A percentile compares a stretch with the other conserved stretches of the same genome.
phyloP scores from a whole-genome alignment of 2,329 filamentous ascomycete species.

The Hypoxylon sp. region DNA sequence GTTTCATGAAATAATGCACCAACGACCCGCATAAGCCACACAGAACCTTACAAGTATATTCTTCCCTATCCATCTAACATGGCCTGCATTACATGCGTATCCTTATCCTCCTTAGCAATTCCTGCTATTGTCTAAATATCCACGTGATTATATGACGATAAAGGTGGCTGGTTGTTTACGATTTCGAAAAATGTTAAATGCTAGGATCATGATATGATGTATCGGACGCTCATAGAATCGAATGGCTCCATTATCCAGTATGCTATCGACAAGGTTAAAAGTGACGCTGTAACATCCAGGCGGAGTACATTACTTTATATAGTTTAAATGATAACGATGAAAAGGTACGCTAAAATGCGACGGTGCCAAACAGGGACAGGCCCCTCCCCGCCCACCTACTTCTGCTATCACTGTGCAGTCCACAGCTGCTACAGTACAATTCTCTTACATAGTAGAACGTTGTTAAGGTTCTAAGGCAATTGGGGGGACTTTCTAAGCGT shows the following conservation, averaged over 20 bases:
- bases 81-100: not conserved
- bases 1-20: constrained; percentile 43
- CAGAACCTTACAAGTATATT: constrained; percentile 11
- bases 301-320: constrained; percentile 33
- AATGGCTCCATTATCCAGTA: constrained; percentile 21
- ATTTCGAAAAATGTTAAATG: constrained; percentile 24
- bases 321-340: constrained; percentile 38
- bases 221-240: constrained; percentile 9
- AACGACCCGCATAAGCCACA: constrained; percentile 23
- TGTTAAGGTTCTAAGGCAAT: constrained; percentile 6
- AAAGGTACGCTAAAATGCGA: constrained; percentile 34
- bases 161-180: constrained; percentile 15
- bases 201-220: constrained; percentile 25
- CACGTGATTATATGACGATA: constrained; percentile 14
- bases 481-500: not conserved
- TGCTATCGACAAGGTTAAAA: constrained; percentile 38
- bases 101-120: constrained; percentile 4
- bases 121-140: not conserved
- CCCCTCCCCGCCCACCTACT: constrained; percentile 24
- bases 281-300: constrained; percentile 24
- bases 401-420: not conserved
- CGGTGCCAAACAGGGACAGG: constrained; percentile 12
- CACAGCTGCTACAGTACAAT: not conserved
- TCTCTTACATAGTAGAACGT: no score
- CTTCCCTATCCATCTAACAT: constrained; percentile 15